Evolutionary conservation across 768 basidiomycete species (phyloP).

Genomic region (Macrocybe gigantea): DNA sequence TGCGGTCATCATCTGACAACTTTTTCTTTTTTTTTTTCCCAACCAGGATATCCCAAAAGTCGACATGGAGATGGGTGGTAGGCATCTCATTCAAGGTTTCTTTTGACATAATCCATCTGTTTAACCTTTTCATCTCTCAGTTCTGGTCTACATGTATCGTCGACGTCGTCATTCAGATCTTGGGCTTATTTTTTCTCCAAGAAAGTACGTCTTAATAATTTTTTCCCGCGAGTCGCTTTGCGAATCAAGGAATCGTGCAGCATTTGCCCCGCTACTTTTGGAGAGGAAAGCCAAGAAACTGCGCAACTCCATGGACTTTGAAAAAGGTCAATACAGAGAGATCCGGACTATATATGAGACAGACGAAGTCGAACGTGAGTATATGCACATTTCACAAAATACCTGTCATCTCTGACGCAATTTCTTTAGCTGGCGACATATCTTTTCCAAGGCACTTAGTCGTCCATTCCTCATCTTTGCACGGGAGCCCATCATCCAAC

Average conservation of each 20-base stretch:
- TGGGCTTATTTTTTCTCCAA: slow-evolving; percentile 51
- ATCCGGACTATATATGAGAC: slow-evolving; percentile 46
- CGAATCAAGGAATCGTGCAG: slow-evolving; percentile 19
- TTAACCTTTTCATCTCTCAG: slow-evolving; percentile 15
- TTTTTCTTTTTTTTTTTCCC: not conserved
- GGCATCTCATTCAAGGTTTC: slow-evolving; percentile 13
- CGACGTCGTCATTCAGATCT: slow-evolving; percentile 45
- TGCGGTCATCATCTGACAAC: not conserved
- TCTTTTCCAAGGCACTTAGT: slow-evolving; percentile 47
- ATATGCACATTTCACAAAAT: not conserved
- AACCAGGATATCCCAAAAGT: slow-evolving; percentile 46
- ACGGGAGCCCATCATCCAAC: slow-evolving; percentile 60
- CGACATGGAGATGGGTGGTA: slow-evolving; percentile 73
- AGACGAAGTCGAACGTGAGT: slow-evolving; percentile 38
- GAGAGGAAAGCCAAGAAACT: slow-evolving; percentile 47
- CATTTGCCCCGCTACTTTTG: slow-evolving; percentile 36
- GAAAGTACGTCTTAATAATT: slow-evolving; percentile 43
- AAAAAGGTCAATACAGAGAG: slow-evolving; percentile 31
- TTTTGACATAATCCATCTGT: not conserved
- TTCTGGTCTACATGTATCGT: slow-evolving; percentile 66
- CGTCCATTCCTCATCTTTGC: slow-evolving; percentile 66
- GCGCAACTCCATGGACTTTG: slow-evolving; percentile 36
- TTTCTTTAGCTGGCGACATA: slow-evolving; percentile 39
- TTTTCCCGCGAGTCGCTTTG: not conserved
- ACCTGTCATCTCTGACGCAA: not conserved